Conservation (phyloP, 441 rosid genomes). For the Erodium texanum region DNA sequence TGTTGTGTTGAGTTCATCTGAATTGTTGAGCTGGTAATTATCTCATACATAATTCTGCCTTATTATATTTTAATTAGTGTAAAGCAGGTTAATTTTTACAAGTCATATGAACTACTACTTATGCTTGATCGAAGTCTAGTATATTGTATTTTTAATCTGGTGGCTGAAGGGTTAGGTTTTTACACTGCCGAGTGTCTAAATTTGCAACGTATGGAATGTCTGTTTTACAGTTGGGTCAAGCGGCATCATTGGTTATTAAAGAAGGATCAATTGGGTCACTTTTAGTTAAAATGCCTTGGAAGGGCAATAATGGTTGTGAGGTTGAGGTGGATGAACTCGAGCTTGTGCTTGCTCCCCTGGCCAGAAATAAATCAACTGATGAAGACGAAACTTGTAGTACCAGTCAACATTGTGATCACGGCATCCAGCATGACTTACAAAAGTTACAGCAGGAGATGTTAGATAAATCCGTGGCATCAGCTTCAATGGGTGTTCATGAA, state of each 20-base stretch:
- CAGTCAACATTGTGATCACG: constrained; percentile 26
- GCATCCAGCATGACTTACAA: constrained; percentile 27
- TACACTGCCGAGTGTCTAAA: neutral
- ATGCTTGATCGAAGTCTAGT: constrained; percentile 5
- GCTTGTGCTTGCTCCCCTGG: constrained; percentile 60
- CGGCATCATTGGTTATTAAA: constrained; percentile 54
- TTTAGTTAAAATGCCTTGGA: constrained; percentile 80
- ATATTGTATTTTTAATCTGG: neutral
- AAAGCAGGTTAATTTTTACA: neutral
- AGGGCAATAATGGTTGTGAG: constrained; percentile 55
- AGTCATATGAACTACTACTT: neutral
- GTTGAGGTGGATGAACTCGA: constrained; percentile 92
- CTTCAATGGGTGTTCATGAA: constrained; percentile 71
- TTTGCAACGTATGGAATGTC: constrained; percentile 14
- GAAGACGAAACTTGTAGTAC: constrained; percentile 30
- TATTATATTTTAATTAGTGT: neutral
- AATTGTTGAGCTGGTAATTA: neutral
- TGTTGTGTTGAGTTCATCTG: neutral
- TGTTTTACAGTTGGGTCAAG: constrained; percentile 44
- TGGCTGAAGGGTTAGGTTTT: neutral
- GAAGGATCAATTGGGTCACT: constrained; percentile 93
- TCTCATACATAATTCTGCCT: neutral
- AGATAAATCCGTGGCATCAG: constrained; percentile 33
- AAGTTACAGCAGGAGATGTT: constrained; percentile 32
- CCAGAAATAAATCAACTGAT: constrained; percentile 23